phyloP scores from a whole-genome alignment of 352 stramenopile species.

The Phytophthora ramorum region DNA sequence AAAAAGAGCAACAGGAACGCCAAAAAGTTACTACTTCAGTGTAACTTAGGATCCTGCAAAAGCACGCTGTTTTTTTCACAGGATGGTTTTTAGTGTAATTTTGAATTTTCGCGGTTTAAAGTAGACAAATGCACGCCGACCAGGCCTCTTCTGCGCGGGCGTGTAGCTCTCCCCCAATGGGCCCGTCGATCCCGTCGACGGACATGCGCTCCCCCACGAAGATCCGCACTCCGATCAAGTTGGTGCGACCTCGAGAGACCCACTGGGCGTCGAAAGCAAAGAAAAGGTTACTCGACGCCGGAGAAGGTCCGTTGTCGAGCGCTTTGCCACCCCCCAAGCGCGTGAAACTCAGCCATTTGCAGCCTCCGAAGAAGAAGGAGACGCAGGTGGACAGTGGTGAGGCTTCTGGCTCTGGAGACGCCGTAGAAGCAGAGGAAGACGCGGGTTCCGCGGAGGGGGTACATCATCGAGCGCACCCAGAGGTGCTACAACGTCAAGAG shows the following conservation, averaged over 20 bases:
- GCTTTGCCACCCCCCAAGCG: conserved; percentile 21
- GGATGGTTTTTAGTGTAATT: no score
- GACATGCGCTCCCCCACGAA: conserved; percentile 35
- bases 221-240: conserved; percentile 32
- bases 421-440: conserved; percentile 19
- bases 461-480: conserved; percentile 32
- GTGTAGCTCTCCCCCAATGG: conserved; percentile 24
- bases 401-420: background rate
- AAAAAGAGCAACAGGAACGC: no score
- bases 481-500: no score
- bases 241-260: conserved; percentile 24
- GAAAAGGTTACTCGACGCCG: conserved; percentile 31
- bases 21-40: no score
- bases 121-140: background rate
- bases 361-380: background rate
- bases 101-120: no score
- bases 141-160: conserved; percentile 11
- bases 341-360: conserved; percentile 11
- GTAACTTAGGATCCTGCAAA: no score
- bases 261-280: conserved; percentile 21
- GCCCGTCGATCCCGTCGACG: background rate
- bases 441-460: conserved; percentile 25
- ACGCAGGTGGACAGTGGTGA: background rate
- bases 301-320: conserved; percentile 4
- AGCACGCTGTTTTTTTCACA: no score